Evolutionary conservation across 1,284 basidiomycete species (phyloP).

Genomic region (Ceraceosorus guamensis): DNA sequence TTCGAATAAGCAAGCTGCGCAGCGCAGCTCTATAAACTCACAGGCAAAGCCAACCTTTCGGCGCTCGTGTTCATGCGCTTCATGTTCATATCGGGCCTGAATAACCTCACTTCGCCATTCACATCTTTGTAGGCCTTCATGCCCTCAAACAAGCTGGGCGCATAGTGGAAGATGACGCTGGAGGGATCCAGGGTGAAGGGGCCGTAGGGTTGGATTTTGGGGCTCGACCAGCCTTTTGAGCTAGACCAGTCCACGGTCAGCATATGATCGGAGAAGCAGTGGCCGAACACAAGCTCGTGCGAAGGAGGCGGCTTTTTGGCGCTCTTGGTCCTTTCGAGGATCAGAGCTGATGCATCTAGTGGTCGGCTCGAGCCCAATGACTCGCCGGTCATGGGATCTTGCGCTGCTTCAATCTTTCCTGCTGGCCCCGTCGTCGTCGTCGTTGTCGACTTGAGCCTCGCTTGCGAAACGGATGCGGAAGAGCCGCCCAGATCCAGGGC

Average conservation of each 20-base stretch:
- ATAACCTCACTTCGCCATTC: constrained; percentile 73
- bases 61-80: constrained; percentile 65
- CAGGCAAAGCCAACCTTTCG: constrained; percentile 62
- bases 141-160: constrained; percentile 80
- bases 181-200: constrained; percentile 72
- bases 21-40: no score
- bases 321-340: constrained; percentile 16
- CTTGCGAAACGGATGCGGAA: no score
- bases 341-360: constrained; percentile 24
- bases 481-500: no score
- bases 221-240: constrained; percentile 69
- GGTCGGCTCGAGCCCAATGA: constrained; percentile 18
- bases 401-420: no score
- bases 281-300: constrained; percentile 53
- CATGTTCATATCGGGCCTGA: constrained; percentile 98
- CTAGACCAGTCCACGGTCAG: constrained; percentile 72
- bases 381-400: constrained; percentile 44
- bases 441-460: no score
- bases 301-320: constrained; percentile 47
- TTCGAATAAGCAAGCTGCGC: no score
- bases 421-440: no score
- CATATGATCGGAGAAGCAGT: constrained; percentile 81
- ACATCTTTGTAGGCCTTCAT: constrained; percentile 87
- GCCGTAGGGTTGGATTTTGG: constrained; percentile 75
- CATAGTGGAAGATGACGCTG: constrained; percentile 87